Base-by-base conservation (phyloP, 345 rosid species). In the Eucalyptus polyanthemos region DNA sequence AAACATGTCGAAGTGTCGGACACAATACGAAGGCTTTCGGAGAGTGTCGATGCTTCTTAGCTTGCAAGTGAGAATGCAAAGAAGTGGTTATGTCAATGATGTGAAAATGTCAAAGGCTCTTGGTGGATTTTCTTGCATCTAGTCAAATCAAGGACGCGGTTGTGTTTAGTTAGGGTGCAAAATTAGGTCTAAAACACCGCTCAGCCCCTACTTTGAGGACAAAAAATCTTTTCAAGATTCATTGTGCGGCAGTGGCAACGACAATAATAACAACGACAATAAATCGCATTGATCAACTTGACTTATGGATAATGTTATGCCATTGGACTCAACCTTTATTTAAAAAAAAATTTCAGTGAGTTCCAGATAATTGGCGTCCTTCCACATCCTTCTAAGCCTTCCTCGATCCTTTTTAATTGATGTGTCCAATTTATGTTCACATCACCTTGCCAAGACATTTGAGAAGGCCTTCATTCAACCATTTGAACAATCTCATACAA, bases 181-280 rank as follows among this genome's bases (percentile, higher is more conserved):
- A 37, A 5, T 72, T 19, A 9, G 83, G 27, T 11, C 45, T 31
- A 31, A 9, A 69, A 34, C 80, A 16, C 42, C 2, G 1, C 80
- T 34, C 42, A 17, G 3, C 42, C 80, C 24, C 24, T 17, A 9
- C 42, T 17, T 8, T 17, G 24, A 34, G 40, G 11, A 67, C 3
- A 31, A 53, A 53, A 31, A 67, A 15, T 31, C 6, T 31, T 34
- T 34, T 3, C 2, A 11, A 1, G 3, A 69, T 69, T 34, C 9
- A 34, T 69, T 37, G 4, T 7, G 8, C 3, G 4, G 1, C 13
- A 0, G 1, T 0, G 15, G 10, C 6, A 8, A 1, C 1, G 5
- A 9, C 6, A 37, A 37, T 24, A 3, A 19, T 7, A 9, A 21
- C 45, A 19, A 0, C 11, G 1, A 53, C 25, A 53, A 19, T 19